Evolutionary conservation across 495 filamentous ascomycete genomes (phyloP).

Genomic region (Coniosporium apollinis): DNA sequence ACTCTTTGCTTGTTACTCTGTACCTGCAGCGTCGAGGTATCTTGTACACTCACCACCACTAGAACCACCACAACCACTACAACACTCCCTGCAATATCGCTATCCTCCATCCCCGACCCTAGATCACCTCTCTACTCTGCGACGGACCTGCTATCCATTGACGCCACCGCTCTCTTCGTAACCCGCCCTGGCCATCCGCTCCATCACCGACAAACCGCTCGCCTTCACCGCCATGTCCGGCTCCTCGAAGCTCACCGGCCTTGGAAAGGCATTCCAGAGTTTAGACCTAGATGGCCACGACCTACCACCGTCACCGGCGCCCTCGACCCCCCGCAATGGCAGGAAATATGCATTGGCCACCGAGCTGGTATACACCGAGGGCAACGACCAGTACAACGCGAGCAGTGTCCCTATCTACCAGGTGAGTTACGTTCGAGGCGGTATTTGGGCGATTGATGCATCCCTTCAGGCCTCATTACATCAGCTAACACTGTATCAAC

Average conservation of each 20-base stretch:
- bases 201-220: too few species aligned
- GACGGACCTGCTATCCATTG: too few species aligned
- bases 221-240: too few species aligned
- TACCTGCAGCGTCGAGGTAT: too few species aligned
- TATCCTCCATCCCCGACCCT: too few species aligned
- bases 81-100: too few species aligned
- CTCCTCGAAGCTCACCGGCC: conserved; percentile 11
- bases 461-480: not conserved
- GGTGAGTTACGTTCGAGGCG: conserved; percentile 24
- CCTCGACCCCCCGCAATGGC: conserved; percentile 73
- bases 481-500: conserved; percentile 2
- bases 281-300: conserved; percentile 80
- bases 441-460: not conserved
- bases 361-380: conserved; percentile 88
- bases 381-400: conserved; percentile 88
- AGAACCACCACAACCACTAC: too few species aligned
- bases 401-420: conserved; percentile 94
- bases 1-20: too few species aligned
- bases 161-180: too few species aligned
- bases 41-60: too few species aligned
- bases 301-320: conserved; percentile 83
- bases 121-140: too few species aligned
- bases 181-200: too few species aligned
- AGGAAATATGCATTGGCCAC: conserved; percentile 84
- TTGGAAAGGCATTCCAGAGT: conserved; percentile 50